phyloP scores from a whole-genome alignment of 2,329 filamentous ascomycete species.

The Sodiomyces alkalinus region DNA sequence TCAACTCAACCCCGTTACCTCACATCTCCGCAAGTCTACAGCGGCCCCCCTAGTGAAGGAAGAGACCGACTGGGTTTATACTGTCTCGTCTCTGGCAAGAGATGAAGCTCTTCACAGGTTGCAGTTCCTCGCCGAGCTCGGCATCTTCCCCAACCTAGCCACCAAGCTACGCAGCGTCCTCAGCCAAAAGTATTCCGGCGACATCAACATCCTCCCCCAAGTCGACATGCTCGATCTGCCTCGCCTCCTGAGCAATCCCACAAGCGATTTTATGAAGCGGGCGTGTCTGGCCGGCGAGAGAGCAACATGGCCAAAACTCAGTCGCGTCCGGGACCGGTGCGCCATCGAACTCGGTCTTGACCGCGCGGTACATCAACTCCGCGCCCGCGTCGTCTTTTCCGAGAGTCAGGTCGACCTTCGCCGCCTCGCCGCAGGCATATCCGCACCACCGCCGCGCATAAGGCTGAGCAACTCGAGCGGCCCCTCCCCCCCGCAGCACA shows the following conservation, averaged over 20 bases:
- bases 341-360: conserved; percentile 80
- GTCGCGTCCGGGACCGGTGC: conserved; percentile 71
- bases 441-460: conserved; percentile 11
- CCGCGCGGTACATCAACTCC: conserved; percentile 52
- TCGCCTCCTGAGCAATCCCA: conserved; percentile 69
- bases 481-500: conserved; percentile 7
- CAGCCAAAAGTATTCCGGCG: conserved; percentile 82
- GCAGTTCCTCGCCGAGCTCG: conserved; percentile 65
- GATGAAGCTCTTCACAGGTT: conserved; percentile 70
- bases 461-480: conserved; percentile 11
- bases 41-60: conserved; percentile 17
- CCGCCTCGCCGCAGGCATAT: conserved; percentile 21
- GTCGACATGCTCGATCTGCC: conserved; percentile 62
- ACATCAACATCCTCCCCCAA: conserved; percentile 85
- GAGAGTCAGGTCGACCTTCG: conserved; percentile 47
- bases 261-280: conserved; percentile 69
- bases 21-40: conserved; percentile 12
- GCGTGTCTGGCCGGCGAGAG: conserved; percentile 65
- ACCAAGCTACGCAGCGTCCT: conserved; percentile 70
- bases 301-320: conserved; percentile 84
- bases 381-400: conserved; percentile 54
- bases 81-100: conserved; percentile 57
- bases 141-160: conserved; percentile 62
- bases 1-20: conserved; percentile 22
- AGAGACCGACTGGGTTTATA: conserved; percentile 45